phyloP scores from a whole-genome alignment of 2,329 filamentous ascomycete species.

The Pseudogymnoascus sp. region DNA sequence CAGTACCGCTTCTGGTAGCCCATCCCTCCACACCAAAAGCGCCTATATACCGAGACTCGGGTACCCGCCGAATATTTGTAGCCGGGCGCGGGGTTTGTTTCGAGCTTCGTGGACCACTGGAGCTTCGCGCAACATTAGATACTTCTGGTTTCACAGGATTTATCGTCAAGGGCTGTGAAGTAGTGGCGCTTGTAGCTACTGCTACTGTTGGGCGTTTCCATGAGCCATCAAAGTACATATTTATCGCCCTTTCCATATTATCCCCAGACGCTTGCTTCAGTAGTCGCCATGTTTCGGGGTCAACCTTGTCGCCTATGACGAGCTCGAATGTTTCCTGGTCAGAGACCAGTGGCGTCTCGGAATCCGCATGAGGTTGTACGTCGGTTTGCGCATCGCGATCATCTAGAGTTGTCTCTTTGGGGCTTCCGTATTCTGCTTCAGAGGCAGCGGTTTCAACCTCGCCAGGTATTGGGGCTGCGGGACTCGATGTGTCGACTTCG shows the following conservation, averaged over 20 bases:
- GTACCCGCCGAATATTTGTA: constrained; percentile 28
- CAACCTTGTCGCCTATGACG: constrained; percentile 52
- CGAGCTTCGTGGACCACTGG: constrained; percentile 25
- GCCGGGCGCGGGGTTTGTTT: constrained; percentile 3
- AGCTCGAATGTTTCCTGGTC: constrained; percentile 51
- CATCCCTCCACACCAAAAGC: constrained; percentile 88
- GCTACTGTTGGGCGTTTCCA: constrained; percentile 42
- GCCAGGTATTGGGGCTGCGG: neutral
- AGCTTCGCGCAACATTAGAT: constrained; percentile 28
- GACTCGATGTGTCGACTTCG: constrained; percentile 19
- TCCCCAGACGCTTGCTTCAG: constrained; percentile 50
- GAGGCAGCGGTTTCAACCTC: neutral
- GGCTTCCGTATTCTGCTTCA: neutral
- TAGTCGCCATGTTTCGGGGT: constrained; percentile 39
- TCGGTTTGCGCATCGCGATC: neutral
- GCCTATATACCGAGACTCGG: constrained; percentile 68
- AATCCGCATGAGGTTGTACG: constrained; percentile 24
- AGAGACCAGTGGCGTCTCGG: constrained; percentile 33
- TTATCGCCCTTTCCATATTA: constrained; percentile 55
- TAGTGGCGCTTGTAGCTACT: constrained; percentile 3
- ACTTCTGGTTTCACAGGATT: constrained; percentile 19
- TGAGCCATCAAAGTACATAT: constrained; percentile 64
- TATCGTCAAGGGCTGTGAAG: constrained; percentile 19
- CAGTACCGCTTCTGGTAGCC: constrained; percentile 76
- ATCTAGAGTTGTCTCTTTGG: neutral